Percentiles rank a stretch among this genome's conserved stretches.
Conservation (phyloP, 768 basidiomycete species). For the Termitomyces sp. region DNA sequence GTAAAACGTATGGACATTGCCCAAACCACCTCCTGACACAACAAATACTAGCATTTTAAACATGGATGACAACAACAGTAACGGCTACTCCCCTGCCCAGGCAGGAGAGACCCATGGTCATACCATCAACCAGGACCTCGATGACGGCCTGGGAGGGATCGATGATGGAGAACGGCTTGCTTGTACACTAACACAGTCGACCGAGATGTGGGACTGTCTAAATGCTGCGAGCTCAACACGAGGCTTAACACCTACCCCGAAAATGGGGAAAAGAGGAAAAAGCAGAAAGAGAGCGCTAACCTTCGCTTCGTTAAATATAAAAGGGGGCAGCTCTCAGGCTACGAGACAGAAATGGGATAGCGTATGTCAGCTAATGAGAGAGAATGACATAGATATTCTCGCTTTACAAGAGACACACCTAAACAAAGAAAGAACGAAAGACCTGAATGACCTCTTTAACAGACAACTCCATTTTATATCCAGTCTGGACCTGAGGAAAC, state of each 20-base stretch:
- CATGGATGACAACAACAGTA: background rate
- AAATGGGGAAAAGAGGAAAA: too few species aligned
- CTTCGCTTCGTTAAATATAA: background rate
- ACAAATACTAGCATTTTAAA: too few species aligned
- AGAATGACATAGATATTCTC: background rate
- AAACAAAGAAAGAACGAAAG: background rate
- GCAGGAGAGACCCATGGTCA: background rate
- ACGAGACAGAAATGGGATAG: background rate
- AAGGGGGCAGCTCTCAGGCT: background rate
- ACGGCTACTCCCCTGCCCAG: background rate
- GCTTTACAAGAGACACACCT: slow-evolving; percentile 5
- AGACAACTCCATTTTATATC: slow-evolving; percentile 15
- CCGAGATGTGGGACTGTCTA: too few species aligned
- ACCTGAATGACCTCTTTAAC: slow-evolving; percentile 2
- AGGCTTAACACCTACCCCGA: too few species aligned
- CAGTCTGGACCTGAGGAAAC: slow-evolving; percentile 9
- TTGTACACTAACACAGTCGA: too few species aligned
- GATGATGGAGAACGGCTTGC: too few species aligned
- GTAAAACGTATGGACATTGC: too few species aligned
- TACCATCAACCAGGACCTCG: background rate
- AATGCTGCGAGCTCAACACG: too few species aligned
- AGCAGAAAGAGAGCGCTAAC: background rate
- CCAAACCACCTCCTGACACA: too few species aligned
- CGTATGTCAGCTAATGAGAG: slow-evolving; percentile 17
- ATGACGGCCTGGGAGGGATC: background rate